Conservation (phyloP, 2,329 filamentous ascomycete species). For the Mycogone perniciosa region DNA sequence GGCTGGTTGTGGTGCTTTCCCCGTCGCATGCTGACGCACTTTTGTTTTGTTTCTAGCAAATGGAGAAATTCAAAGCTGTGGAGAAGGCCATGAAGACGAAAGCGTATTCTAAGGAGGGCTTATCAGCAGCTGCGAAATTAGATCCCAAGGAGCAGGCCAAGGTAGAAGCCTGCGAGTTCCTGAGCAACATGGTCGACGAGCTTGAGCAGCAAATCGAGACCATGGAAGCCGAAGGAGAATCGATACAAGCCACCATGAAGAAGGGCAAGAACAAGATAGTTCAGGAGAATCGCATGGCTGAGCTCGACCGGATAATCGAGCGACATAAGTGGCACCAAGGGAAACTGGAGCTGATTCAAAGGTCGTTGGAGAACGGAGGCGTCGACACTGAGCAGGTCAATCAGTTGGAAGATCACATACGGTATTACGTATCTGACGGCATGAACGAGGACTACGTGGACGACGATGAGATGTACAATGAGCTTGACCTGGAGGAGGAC, state of each 20-base stretch:
- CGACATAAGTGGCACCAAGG: conserved; percentile 94
- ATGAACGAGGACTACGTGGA: conserved; percentile 86
- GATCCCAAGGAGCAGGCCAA: conserved; percentile 98
- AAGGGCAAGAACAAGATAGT: conserved; percentile 83
- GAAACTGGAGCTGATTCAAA: conserved; percentile 84
- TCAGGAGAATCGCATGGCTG: conserved; percentile 81
- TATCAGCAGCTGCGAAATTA: conserved; percentile 84
- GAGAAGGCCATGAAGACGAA: conserved; percentile 99
- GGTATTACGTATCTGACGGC: conserved; percentile 90
- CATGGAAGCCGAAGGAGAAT: conserved; percentile 83
- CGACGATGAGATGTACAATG: conserved; percentile 92
- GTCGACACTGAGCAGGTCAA: conserved; percentile 82
- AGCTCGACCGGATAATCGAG: conserved; percentile 79
- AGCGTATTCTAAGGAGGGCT: conserved; percentile 95
- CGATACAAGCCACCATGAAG: conserved; percentile 82
- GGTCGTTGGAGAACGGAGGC: conserved; percentile 86
- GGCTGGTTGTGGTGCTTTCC: conserved; percentile 8
- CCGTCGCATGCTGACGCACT: conserved; percentile 5
- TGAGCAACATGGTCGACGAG: conserved; percentile 82
- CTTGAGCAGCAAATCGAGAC: conserved; percentile 90
- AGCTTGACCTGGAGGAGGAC: conserved; percentile 85
- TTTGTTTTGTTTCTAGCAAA: conserved; percentile 57
- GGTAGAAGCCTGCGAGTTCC: conserved; percentile 78
- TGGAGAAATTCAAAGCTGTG: conserved; percentile 99
- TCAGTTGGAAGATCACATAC: conserved; percentile 85